Base-by-base conservation (phyloP, 2,329 filamentous ascomycete genomes). In the Shiraia bambusicola region DNA sequence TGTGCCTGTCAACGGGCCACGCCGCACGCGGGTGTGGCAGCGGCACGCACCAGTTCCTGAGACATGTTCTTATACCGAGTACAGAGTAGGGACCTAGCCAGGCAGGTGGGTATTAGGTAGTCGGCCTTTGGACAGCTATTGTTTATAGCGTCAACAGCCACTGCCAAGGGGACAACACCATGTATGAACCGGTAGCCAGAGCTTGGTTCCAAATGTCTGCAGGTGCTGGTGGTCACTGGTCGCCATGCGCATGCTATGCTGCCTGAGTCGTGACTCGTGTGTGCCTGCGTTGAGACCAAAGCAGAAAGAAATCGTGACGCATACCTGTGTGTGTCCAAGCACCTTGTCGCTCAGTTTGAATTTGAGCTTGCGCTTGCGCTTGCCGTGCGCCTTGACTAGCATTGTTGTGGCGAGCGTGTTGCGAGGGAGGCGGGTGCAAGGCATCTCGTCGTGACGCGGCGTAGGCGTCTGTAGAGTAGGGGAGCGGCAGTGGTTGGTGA, bases 401-500 rank as follows among this genome's bases (percentile, higher is more conserved):
- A 54, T 72, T 74, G 41, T 59, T 67, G 54, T 65, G 61, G 38
- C 72, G 66, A 34, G 26, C 54, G 47, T 68, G 66, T 28, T 69
- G 61, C 27, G 67, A 50, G 14, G 49, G 36, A 11, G 62, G 56
- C 5, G 72, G 69, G 28, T 73, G 56, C 55, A 76, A 77, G 9
- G 73, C 71, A 51, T 76, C 73, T 62, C 71, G 69, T 42, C 66
- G 70, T 34, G 69, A 61, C 41, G 73, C 67, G 4, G 72, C 67
- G 47, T 76, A 76, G 15, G 73, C 71, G 50, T 76, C 74, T 40
- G 52, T 44, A 22, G 69, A 57, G 58, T 71, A 74, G 32, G 73
- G 71, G 33, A 72, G 66, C 47, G 75, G 73, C 28, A 72, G 54
- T 9, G 72, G 67, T 27, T 72, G 58, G 40, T 65, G 60, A 30